Conservation (phyloP, 495 filamentous ascomycete species). For the Penicillium ucsense region DNA sequence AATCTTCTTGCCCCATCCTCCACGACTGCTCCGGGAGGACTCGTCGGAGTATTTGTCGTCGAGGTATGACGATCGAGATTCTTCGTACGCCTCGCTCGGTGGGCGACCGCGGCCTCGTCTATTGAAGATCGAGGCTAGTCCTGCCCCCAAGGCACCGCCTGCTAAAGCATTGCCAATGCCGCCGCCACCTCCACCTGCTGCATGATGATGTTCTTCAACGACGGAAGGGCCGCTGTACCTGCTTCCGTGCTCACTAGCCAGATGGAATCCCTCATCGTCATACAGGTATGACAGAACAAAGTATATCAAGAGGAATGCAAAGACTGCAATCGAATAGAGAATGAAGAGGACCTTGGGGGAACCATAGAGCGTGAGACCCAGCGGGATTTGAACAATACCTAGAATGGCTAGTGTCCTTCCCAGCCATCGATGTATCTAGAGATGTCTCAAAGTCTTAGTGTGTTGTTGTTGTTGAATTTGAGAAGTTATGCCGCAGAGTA, state of each 20-base stretch:
- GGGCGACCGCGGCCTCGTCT: conserved; percentile 28
- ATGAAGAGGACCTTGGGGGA: conserved; percentile 79
- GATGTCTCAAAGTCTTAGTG: not conserved
- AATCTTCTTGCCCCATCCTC: conserved; percentile 54
- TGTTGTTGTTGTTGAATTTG: not conserved
- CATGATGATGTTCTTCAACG: conserved; percentile 18
- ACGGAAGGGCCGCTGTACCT: conserved; percentile 37
- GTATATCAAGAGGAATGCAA: conserved; percentile 54
- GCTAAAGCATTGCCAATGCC: conserved; percentile 31
- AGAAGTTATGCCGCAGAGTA: not conserved
- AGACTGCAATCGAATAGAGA: conserved; percentile 66
- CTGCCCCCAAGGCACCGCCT: conserved; percentile 50
- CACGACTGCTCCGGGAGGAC: conserved; percentile 29
- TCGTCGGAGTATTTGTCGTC: conserved; percentile 54
- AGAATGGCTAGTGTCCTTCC: conserved; percentile 68
- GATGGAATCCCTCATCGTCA: conserved; percentile 37
- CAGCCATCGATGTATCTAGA: conserved; percentile 72
- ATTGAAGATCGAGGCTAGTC: conserved; percentile 48
- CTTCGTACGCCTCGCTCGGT: conserved; percentile 26
- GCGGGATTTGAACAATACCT: conserved; percentile 76
- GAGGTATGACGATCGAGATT: conserved; percentile 42
- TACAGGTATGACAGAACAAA: conserved; percentile 64
- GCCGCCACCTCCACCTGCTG: conserved; percentile 6
- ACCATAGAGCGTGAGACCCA: conserved; percentile 87
- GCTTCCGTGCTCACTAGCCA: conserved; percentile 45